These are phyloP conservation scores for Podospora sp. DNA, from an alignment of 495 filamentous ascomycete species.

Conservation along the genomic window DNA sequence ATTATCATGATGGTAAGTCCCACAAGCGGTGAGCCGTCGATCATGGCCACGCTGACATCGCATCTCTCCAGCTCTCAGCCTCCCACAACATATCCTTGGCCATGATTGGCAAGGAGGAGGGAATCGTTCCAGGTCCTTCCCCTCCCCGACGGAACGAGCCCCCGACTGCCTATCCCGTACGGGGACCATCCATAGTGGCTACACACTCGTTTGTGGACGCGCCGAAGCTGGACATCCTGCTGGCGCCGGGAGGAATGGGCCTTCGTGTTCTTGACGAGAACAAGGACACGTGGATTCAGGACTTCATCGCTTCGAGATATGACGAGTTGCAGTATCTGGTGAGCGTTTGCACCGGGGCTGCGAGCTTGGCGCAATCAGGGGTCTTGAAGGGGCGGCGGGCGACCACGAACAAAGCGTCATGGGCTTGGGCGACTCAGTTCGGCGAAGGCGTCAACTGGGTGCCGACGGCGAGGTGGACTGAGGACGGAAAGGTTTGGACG, in stretches of 20 bases:
- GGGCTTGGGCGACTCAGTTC: conserved; percentile 37
- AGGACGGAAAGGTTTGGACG: conserved; percentile 36
- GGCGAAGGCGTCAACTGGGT: conserved; percentile 30
- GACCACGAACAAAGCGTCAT: conserved; percentile 63
- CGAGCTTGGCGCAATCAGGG: conserved; percentile 49
- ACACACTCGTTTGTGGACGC: conserved; percentile 53
- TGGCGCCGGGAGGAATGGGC: conserved; percentile 60
- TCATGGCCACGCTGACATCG: not conserved
- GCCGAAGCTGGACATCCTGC: conserved; percentile 53
- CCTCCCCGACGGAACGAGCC: not conserved
- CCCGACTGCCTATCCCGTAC: conserved; percentile 22
- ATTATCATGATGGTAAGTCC: conserved; percentile 25
- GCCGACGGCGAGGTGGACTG: conserved; percentile 32
- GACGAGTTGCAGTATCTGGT: conserved; percentile 50
- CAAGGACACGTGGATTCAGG: conserved; percentile 30
- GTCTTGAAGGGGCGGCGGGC: conserved; percentile 53
- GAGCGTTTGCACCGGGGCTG: conserved; percentile 56
- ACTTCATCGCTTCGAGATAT: conserved; percentile 43
- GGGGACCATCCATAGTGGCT: conserved; percentile 44
- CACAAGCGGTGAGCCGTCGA: not conserved
- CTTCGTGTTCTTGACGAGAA: conserved; percentile 36
- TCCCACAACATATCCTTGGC: conserved; percentile 39
- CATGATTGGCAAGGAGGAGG: conserved; percentile 47
- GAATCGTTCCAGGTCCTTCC: conserved; percentile 46
- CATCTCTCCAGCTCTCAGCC: conserved; percentile 36